These are phyloP conservation scores for Podila horticola DNA, from an alignment of 192 early-diverging fungal genomes.

Conservation along the genomic window DNA sequence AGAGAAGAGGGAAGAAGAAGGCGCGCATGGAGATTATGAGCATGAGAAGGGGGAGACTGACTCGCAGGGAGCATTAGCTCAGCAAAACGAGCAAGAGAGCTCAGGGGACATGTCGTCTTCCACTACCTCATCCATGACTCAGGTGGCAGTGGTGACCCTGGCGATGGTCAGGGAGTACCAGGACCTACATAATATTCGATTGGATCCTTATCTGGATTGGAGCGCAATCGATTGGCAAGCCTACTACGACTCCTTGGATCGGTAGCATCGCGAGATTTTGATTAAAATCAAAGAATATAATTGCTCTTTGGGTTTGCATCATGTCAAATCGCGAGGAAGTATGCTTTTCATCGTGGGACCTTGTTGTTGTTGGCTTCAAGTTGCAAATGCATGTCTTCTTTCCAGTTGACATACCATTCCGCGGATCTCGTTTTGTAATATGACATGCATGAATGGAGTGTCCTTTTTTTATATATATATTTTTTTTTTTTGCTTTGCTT, in stretches of 20 bases:
- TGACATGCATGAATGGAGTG: no score
- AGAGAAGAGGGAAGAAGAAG: not conserved
- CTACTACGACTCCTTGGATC: conserved; percentile 24
- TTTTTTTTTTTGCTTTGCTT: no score
- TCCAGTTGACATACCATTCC: no score
- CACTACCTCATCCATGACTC: not conserved
- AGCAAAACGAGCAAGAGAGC: not conserved
- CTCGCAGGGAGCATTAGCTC: not conserved
- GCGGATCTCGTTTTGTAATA: no score
- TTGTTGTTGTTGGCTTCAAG: not conserved
- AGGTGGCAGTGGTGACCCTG: conserved; percentile 45
- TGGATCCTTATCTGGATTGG: conserved; percentile 40
- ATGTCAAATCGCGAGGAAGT: no score
- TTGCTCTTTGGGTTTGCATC: not conserved
- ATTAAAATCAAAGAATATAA: no score
- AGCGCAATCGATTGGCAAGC: conserved; percentile 40
- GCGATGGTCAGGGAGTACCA: conserved; percentile 49
- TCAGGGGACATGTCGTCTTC: conserved; percentile 1
- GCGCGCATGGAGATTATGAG: not conserved
- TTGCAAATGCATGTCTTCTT: not conserved
- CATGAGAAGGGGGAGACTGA: not conserved
- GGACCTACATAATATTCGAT: conserved; percentile 33
- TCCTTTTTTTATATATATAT: no score
- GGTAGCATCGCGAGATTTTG: not conserved
- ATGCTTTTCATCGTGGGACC: not conserved